Percentiles rank a stretch among this genome's conserved stretches.
Evolutionary conservation across 2,329 filamentous ascomycete genomes (phyloP).

Genomic region (Alternaria brassicae): DNA sequence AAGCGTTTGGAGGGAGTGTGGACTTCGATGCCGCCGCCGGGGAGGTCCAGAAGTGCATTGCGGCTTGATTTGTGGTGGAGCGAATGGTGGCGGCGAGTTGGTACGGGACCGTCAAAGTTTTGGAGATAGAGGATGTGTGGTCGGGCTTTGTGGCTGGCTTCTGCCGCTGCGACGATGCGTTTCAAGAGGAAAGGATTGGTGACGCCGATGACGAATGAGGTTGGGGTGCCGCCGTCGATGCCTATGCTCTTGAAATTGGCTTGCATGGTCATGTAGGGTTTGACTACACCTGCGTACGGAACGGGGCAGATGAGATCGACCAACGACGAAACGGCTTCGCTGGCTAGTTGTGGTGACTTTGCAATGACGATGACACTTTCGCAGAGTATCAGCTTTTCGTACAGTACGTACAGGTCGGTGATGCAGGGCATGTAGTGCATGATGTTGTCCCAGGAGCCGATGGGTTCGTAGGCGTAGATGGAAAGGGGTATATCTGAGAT

Average conservation of each 20-base stretch:
- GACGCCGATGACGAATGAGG: conserved; percentile 51
- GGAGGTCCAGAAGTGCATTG: conserved; percentile 49
- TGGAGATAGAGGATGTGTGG: conserved; percentile 52
- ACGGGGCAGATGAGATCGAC: conserved; percentile 51
- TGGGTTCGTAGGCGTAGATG: conserved; percentile 52
- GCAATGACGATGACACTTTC: conserved; percentile 52
- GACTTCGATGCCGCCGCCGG: conserved; percentile 50
- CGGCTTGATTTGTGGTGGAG: conserved; percentile 46
- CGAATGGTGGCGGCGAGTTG: conserved; percentile 47
- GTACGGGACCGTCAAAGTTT: conserved; percentile 45
- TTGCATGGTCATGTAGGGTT: conserved; percentile 55
- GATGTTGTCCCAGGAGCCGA: conserved; percentile 50
- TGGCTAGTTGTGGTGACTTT: conserved; percentile 52
- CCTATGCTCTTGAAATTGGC: conserved; percentile 51
- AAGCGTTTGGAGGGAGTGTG: conserved; percentile 48
- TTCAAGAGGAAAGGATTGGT: conserved; percentile 54
- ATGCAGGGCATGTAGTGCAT: conserved; percentile 52
- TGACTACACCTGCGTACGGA: conserved; percentile 50
- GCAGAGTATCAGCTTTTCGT: conserved; percentile 52
- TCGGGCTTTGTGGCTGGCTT: conserved; percentile 41
- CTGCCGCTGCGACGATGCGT: conserved; percentile 46
- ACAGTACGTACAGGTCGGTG: conserved; percentile 51
- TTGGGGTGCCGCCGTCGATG: conserved; percentile 49
- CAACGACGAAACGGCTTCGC: conserved; percentile 50
- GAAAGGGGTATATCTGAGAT: conserved; percentile 42